Base-by-base conservation (phyloP, 2,329 filamentous ascomycete species). In the Cladosporium austrohemisphaericum region DNA sequence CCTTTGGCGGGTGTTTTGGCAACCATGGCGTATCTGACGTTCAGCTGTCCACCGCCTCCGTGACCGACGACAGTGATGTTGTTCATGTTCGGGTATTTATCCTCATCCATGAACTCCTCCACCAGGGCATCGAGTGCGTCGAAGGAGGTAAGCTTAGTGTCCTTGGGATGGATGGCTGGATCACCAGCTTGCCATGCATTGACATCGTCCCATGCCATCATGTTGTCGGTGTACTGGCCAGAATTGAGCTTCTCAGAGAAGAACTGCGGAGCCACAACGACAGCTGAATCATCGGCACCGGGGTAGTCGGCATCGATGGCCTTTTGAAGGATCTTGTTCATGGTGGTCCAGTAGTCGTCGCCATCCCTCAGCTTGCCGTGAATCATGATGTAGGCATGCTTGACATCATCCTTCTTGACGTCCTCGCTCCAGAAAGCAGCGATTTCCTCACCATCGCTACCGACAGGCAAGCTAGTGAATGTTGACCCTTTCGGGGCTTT, bases 1-100 rank as follows among this genome's bases (percentile, higher is more conserved):
- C 32, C 43, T 14, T 29, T 47, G 32, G 23, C 7, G 11, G 43
- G 43, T n/a, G 32, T 47, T 18, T 36, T 37, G 7, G 43, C 43
- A 9, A 47, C 43, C 43, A 47, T 38, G 11, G 43, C 43, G 25
- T 47, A 47, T 10, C 43, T 32, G 3, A 47, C 43, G 43, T 47
- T 47, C 7, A 47, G 32, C 23, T 47, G 43, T 7, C 22, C 43
- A 10, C 43, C 43, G 18, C 43, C 43, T 14, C 43, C 43, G 25
- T 47, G 43, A 28, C 43, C 43, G 18, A 47, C 32, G 7, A 47
- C 43, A 22, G 43, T 47, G 33, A 47, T 47, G 33, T 47, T 47
- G 5, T 25, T n/a, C 43, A 47, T 47, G 43, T 29, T 47, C 16
- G 43, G 43, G 43, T 47, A 47, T 28, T 47, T 47, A 25, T 47